Conservation (phyloP, 768 basidiomycete genomes). For the Hirschioporus abietinus region DNA sequence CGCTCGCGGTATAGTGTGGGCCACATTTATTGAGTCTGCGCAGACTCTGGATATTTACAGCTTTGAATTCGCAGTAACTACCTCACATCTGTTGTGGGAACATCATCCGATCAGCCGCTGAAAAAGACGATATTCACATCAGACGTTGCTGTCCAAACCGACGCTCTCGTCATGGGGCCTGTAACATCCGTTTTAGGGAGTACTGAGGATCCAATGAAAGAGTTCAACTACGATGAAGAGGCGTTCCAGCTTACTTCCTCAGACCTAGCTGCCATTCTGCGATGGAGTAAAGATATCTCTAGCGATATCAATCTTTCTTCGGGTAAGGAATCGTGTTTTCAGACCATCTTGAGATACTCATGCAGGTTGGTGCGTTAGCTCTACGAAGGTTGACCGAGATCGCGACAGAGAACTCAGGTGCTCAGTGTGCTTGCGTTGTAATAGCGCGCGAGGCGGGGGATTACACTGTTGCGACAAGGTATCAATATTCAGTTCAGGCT, state of each 20-base stretch:
- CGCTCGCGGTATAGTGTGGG: constrained; percentile 66
- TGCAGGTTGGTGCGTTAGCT: constrained; percentile 29
- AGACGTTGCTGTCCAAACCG: constrained; percentile 63
- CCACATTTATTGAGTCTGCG: constrained; percentile 7
- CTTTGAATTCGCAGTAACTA: constrained; percentile 34
- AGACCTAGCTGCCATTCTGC: constrained; percentile 63
- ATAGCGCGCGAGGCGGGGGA: constrained; percentile 67
- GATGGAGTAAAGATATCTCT: constrained; percentile 72
- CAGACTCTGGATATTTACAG: not conserved
- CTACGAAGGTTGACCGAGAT: constrained; percentile 69
- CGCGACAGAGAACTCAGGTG: constrained; percentile 64
- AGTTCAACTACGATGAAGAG: constrained; percentile 44
- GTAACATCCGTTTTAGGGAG: constrained; percentile 24
- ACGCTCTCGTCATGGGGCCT: constrained; percentile 21
- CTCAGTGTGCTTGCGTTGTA: constrained; percentile 62
- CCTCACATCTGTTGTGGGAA: constrained; percentile 41
- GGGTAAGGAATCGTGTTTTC: constrained; percentile 30
- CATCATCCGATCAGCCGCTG: constrained; percentile 39
- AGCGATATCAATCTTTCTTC: constrained; percentile 67
- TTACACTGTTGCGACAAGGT: constrained; percentile 58
- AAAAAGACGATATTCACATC: constrained; percentile 53
- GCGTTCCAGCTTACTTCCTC: constrained; percentile 49
- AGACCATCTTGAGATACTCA: constrained; percentile 1
- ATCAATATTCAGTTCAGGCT: not conserved
- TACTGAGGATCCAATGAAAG: constrained; percentile 18